Evolutionary conservation across 2,329 filamentous ascomycete species (phyloP).

Genomic region (Seiridium unicorne): DNA sequence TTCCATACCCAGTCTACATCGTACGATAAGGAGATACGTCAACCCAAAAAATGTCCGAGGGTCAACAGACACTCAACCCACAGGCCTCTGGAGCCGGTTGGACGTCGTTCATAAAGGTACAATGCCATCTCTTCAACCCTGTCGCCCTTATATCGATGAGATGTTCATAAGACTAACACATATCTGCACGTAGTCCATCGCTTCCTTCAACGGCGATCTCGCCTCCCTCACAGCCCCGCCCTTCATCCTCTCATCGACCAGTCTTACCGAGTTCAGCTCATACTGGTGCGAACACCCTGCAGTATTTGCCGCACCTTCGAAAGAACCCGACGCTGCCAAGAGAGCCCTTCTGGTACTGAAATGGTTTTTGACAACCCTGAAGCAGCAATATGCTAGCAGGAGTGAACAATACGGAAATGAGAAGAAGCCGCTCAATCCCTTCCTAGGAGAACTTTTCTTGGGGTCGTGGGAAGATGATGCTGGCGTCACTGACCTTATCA

Average conservation of each 20-base stretch:
- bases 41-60: slow-evolving; percentile 5
- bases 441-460: slow-evolving; percentile 49
- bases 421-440: slow-evolving; percentile 53
- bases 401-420: slow-evolving; percentile 44
- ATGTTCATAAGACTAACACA: neutral
- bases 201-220: slow-evolving; percentile 46
- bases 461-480: slow-evolving; percentile 27
- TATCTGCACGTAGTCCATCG: slow-evolving; percentile 24
- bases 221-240: slow-evolving; percentile 51
- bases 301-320: slow-evolving; percentile 45
- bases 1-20: neutral
- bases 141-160: neutral
- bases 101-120: slow-evolving; percentile 30
- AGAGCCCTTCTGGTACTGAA: slow-evolving; percentile 45
- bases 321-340: slow-evolving; percentile 39
- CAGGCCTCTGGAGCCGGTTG: slow-evolving; percentile 29
- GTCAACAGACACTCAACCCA: slow-evolving; percentile 16
- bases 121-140: neutral
- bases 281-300: slow-evolving; percentile 48
- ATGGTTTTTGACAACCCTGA: slow-evolving; percentile 45
- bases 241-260: slow-evolving; percentile 46
- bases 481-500: slow-evolving; percentile 27
- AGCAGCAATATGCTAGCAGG: slow-evolving; percentile 45
- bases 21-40: neutral
- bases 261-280: slow-evolving; percentile 47